Base-by-base conservation (phyloP, 169 alveolate species). In the Cryptosporidium meleagridis region DNA sequence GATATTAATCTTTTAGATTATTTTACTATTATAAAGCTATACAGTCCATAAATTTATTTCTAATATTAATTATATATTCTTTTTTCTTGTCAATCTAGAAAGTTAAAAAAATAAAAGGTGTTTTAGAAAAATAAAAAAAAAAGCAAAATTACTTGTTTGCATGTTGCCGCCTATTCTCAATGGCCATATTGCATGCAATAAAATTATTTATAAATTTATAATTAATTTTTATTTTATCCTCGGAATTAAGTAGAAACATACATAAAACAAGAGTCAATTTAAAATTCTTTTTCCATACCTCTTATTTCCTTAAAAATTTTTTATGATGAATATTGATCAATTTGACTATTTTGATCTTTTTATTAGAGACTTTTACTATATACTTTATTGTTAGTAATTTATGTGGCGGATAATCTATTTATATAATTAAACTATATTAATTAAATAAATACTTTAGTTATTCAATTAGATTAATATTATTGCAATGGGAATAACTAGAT, bases 121-220 rank as follows among this genome's bases (percentile, higher is more conserved):
- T 55, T 55, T 26, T 0, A 21, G 12, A 48, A 48, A 23, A 55
- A 55, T 55, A 23, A 55, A 55, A 23, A 55, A 55, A 23, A 23
- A 55, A n/a, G n/a, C 67, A n/a, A 35, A 65, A 65, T 65, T 65
- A 65, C 72, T 65, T 65, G 72, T 65, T 65, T 33, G 51, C 72
- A 37, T 65, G 44, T 65, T 65, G 72, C 53, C 72, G 72, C 72
- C 72, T 16, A 12, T 65, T 65, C 10, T 14, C 35, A 65, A 65
- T 65, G 53, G 72, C 72, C 33, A 26, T 12, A 12, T 55, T 55
- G 37, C 67, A 55, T 55, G 67, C 18, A 55, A 55, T 10, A 33
- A 0, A 31, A 65, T 65, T 7, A 26, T 14, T 7, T 62, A 29
- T 33, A 65, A n/a, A 37, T 33, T 65, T 26, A n/a, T 33, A 26